phyloP scores from a whole-genome alignment of 441 rosid species.

The Populus tomentosa region DNA sequence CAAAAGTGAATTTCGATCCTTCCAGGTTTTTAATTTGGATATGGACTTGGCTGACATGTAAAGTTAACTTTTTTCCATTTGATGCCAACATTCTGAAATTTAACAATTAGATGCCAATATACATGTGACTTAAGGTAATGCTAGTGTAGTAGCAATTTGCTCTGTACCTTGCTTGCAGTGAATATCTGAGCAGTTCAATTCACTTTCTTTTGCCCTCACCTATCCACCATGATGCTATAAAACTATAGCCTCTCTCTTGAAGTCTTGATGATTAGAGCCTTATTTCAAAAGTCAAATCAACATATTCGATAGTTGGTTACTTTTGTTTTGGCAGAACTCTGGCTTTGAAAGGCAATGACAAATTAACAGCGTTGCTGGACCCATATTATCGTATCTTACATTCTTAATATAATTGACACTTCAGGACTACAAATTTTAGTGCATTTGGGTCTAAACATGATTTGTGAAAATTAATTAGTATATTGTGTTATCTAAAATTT shows the following conservation, averaged over 20 bases:
- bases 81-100: background rate
- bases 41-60: background rate
- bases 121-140: background rate
- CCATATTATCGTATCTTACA: background rate
- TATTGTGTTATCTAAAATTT: background rate
- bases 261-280: background rate
- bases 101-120: background rate
- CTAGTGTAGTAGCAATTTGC: background rate
- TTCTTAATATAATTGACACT: background rate
- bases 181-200: background rate
- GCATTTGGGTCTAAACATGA: background rate
- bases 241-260: background rate
- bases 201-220: background rate
- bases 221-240: background rate
- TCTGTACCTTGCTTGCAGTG: background rate
- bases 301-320: background rate
- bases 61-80: background rate
- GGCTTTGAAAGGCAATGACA: background rate
- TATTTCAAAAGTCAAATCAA: background rate
- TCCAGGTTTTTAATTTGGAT: background rate
- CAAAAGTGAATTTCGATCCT: background rate
- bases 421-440: background rate
- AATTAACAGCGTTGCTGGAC: background rate
- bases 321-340: background rate
- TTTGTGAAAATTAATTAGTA: background rate